phyloP scores from a whole-genome alignment of 176 grass and related monocot genomes.

The Paspalum vaginatum region DNA sequence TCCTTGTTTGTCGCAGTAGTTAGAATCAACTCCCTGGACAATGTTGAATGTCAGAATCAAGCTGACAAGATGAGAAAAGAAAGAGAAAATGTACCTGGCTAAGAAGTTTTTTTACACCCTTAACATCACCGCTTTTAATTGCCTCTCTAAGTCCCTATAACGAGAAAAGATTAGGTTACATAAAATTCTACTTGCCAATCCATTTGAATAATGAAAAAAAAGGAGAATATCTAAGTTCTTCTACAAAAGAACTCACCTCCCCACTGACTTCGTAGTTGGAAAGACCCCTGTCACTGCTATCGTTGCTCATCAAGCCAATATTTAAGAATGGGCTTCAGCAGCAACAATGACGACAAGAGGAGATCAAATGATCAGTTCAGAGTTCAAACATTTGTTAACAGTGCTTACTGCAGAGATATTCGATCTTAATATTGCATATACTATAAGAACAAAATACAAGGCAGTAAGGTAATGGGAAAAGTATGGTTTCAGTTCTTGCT shows the following conservation, averaged over 20 bases:
- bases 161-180: constrained; percentile 7
- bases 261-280: constrained; percentile 80
- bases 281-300: constrained; percentile 51
- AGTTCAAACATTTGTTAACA: background rate
- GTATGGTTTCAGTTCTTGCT: background rate
- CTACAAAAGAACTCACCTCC: constrained; percentile 59
- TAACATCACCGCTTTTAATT: constrained; percentile 83
- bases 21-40: constrained; percentile 86
- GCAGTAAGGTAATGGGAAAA: constrained; percentile 7
- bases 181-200: background rate
- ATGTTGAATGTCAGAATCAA: constrained; percentile 42
- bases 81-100: constrained; percentile 60
- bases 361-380: background rate
- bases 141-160: constrained; percentile 94
- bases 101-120: constrained; percentile 83
- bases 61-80: constrained; percentile 30
- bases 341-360: background rate
- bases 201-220: constrained; percentile 27
- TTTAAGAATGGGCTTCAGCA: constrained; percentile 80
- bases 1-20: constrained; percentile 96
- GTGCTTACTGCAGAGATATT: background rate
- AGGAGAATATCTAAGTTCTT: background rate
- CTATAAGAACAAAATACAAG: background rate
- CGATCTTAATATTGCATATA: background rate
- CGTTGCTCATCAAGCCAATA: constrained; percentile 68